These are phyloP conservation scores for Xylaria sp. DNA, from an alignment of 2,329 filamentous ascomycete genomes.

Conservation along the genomic window DNA sequence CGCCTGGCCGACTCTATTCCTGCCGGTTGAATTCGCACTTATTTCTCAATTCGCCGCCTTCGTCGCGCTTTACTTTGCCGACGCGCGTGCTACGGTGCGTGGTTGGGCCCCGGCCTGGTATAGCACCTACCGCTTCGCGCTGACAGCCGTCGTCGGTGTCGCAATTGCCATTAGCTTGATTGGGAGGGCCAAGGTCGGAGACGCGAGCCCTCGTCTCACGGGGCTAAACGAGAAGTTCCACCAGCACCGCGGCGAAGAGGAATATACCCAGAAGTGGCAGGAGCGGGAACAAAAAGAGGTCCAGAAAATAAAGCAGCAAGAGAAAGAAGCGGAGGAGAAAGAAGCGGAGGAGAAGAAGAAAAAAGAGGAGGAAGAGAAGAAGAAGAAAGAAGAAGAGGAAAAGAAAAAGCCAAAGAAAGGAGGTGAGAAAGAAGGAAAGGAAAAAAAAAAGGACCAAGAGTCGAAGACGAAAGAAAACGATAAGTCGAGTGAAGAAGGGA, in stretches of 20 bases:
- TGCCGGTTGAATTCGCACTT: conserved; percentile 86
- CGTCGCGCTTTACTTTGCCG: conserved; percentile 85
- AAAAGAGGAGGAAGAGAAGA: conserved; percentile 56
- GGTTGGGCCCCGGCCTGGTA: conserved; percentile 92
- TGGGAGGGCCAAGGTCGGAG: conserved; percentile 79
- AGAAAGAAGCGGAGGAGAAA: conserved; percentile 46
- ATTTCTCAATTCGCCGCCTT: conserved; percentile 89
- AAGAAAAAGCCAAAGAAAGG: conserved; percentile 47
- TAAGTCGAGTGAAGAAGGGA: not conserved
- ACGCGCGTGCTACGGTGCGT: conserved; percentile 75
- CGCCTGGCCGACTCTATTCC: conserved; percentile 89
- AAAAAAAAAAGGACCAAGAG: conserved; percentile 39
- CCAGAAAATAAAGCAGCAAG: conserved; percentile 49
- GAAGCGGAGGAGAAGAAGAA: conserved; percentile 51
- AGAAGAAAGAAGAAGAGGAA: conserved; percentile 50
- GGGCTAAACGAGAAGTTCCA: conserved; percentile 55
- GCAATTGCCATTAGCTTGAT: conserved; percentile 85
- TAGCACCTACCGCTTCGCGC: conserved; percentile 86
- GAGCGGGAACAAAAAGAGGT: conserved; percentile 52
- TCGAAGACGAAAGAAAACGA: not conserved
- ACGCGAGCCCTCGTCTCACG: conserved; percentile 51
- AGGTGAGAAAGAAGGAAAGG: conserved; percentile 40
- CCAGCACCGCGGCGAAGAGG: conserved; percentile 48
- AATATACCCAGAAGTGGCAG: conserved; percentile 58
- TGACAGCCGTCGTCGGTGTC: conserved; percentile 88